A percentile compares a stretch with the other conserved stretches of the same genome.
Conservation (phyloP, 306 rosid species). For the Mucuna pruriens region DNA sequence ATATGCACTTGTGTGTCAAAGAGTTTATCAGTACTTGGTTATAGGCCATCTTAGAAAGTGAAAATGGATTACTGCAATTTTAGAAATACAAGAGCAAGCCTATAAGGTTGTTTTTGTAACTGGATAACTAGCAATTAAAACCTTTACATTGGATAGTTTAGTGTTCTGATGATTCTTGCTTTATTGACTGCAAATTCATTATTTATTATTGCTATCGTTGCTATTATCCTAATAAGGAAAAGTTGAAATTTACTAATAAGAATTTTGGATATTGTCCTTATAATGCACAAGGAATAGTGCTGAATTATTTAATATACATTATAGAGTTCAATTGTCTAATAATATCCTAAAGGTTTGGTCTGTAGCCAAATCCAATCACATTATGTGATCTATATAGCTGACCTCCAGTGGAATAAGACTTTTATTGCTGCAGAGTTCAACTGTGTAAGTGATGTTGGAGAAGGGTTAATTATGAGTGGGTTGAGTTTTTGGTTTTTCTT, state of each 20-base stretch:
- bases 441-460: background rate
- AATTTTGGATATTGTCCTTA: background rate
- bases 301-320: background rate
- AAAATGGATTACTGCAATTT: background rate
- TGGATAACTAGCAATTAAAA: background rate
- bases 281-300: background rate
- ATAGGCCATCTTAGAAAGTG: background rate
- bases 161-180: background rate
- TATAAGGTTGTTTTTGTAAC: background rate
- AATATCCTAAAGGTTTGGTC: background rate
- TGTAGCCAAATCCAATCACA: background rate
- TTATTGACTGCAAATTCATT: background rate
- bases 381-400: background rate
- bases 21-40: too few species aligned
- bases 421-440: background rate
- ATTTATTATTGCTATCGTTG: background rate
- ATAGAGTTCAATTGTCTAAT: background rate
- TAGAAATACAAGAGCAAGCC: background rate
- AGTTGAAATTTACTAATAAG: background rate
- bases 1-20: too few species aligned
- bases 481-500: conserved; percentile 7
- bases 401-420: background rate
- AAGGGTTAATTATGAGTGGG: background rate
- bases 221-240: background rate
- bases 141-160: background rate